Evolutionary conservation across 2,329 filamentous ascomycete genomes (phyloP).

Genomic region (Hymenoscyphus albidus): DNA sequence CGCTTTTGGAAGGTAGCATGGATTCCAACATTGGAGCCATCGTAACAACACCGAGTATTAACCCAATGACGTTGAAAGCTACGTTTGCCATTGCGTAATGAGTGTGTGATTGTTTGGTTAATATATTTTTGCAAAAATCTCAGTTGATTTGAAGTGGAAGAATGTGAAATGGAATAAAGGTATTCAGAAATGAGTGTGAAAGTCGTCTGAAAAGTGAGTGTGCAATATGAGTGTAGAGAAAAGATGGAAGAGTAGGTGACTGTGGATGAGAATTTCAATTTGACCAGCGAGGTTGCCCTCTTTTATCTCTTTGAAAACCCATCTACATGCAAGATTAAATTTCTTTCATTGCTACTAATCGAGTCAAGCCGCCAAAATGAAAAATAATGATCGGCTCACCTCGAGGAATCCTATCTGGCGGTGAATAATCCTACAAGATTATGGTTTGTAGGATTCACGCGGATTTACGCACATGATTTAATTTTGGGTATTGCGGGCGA

Average conservation of each 20-base stretch:
- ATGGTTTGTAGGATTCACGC: neutral
- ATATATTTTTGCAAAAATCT: neutral
- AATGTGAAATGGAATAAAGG: neutral
- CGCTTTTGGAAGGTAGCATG: neutral
- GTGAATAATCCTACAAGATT: no score
- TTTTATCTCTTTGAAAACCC: conserved; percentile 1
- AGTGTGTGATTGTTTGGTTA: neutral
- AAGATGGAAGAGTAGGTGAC: neutral
- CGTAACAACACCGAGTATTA: neutral
- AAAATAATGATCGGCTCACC: neutral
- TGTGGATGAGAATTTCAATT: neutral
- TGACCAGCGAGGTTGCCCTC: neutral
- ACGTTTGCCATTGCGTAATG: conserved; percentile 1
- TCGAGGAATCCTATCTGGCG: neutral
- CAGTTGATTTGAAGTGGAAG: neutral
- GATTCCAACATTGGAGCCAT: conserved; percentile 6
- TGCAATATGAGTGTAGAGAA: neutral
- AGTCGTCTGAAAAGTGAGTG: neutral
- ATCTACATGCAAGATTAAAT: neutral
- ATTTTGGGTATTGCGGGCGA: neutral
- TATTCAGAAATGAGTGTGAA: neutral
- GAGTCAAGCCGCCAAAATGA: neutral
- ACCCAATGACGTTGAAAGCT: neutral
- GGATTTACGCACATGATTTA: neutral
- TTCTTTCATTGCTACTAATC: neutral